These are phyloP conservation scores for Monosporascus sp. DNA, from an alignment of 2,329 filamentous ascomycete genomes.

Conservation along the genomic window DNA sequence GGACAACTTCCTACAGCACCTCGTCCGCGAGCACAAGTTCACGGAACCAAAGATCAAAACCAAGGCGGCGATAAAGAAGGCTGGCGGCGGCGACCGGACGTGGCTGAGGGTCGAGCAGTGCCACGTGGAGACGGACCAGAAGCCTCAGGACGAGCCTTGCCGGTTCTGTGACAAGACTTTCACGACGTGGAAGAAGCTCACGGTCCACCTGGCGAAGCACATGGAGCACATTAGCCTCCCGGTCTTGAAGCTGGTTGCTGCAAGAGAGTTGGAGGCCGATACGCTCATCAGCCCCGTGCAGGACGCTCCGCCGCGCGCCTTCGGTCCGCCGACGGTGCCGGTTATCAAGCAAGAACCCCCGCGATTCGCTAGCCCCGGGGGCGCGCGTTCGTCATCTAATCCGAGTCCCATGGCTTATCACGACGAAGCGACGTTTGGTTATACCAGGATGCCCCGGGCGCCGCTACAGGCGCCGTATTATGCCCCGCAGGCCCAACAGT, in stretches of 20 bases:
- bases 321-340: constrained; percentile 26
- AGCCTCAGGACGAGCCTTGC: constrained; percentile 72
- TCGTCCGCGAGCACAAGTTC: constrained; percentile 86
- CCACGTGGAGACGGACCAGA: constrained; percentile 60
- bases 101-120: constrained; percentile 77
- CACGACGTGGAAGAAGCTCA: constrained; percentile 85
- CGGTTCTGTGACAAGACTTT: constrained; percentile 80
- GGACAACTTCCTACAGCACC: constrained; percentile 89
- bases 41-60: constrained; percentile 75
- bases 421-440: constrained; percentile 9
- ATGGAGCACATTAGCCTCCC: constrained; percentile 90
- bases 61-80: constrained; percentile 60
- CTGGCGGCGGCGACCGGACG: constrained; percentile 54
- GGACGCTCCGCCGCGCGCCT: constrained; percentile 41
- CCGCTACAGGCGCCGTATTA: constrained; percentile 18
- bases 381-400: constrained; percentile 10
- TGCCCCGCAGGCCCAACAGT: constrained; percentile 9
- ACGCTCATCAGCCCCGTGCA: constrained; percentile 65
- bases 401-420: constrained; percentile 14
- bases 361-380: constrained; percentile 10
- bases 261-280: constrained; percentile 48
- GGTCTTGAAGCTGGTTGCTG: constrained; percentile 57
- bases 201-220: constrained; percentile 87
- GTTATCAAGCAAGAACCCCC: constrained; percentile 26
- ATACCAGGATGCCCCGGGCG: constrained; percentile 10